A percentile compares a stretch with the other conserved stretches of the same genome.
phyloP scores from a whole-genome alignment of 148 eudicot genomes.

The Silene uniflora region DNA sequence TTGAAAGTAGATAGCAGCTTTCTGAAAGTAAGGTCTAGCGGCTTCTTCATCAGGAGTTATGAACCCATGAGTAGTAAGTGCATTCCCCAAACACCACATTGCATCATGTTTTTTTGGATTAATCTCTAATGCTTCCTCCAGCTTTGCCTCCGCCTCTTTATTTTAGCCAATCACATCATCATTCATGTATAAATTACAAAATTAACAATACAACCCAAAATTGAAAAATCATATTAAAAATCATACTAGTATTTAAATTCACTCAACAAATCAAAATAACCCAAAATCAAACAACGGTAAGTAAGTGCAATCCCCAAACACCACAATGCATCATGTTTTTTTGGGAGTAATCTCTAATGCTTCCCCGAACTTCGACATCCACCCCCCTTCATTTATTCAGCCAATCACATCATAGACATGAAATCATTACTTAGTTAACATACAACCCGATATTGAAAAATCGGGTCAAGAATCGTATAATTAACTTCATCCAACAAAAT shows the following conservation, averaged over 20 bases:
- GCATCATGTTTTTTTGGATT: constrained; percentile 42
- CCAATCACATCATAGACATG: no score
- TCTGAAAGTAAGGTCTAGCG: constrained; percentile 30
- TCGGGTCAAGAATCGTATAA: no score
- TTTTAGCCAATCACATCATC: background rate
- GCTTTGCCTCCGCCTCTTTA: constrained; percentile 39
- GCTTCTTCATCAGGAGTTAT: constrained; percentile 36
- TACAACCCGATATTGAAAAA: no score
- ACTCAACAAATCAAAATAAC: background rate
- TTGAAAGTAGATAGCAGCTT: constrained; percentile 34
- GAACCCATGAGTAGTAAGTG: constrained; percentile 36
- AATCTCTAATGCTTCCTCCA: constrained; percentile 43
- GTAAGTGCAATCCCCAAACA: no score
- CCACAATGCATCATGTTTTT: no score
- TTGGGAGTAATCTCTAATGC: no score
- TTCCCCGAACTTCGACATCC: no score
- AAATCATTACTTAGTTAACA: no score
- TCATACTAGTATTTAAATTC: background rate
- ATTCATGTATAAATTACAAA: background rate
- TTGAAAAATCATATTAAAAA: background rate
- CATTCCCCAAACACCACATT: constrained; percentile 47
- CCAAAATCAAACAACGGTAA: background rate
- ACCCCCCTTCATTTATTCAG: no score
- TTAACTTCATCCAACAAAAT: no score
- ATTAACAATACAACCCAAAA: background rate